phyloP scores from a whole-genome alignment of 1,284 basidiomycete species.

The Salmacisia buchloeana region DNA sequence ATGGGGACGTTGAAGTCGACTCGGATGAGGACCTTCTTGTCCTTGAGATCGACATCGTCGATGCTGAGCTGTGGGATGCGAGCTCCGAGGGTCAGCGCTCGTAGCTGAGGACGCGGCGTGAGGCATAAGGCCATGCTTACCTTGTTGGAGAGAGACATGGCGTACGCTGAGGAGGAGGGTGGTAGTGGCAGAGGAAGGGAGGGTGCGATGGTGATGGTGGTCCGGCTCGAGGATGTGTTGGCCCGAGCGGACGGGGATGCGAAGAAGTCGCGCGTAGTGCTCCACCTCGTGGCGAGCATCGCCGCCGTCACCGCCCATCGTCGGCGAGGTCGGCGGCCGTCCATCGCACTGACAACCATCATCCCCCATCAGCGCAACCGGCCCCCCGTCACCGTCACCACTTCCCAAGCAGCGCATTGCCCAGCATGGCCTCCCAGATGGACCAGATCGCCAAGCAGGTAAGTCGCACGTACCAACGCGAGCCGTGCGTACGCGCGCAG shows the following conservation, averaged over 20 bases:
- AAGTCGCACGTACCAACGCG: not conserved
- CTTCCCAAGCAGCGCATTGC: no score
- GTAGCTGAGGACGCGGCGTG: not conserved
- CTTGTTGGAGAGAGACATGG: constrained; percentile 89
- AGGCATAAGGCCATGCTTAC: constrained; percentile 55
- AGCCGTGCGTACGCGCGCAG: not conserved
- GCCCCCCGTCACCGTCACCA: no score
- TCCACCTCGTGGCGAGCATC: no score
- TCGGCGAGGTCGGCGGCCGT: no score
- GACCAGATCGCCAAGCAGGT: not conserved
- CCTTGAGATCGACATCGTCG: constrained; percentile 82
- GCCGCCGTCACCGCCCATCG: no score
- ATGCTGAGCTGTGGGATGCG: constrained; percentile 55
- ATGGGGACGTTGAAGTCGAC: constrained; percentile 98
- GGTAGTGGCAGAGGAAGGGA: not conserved
- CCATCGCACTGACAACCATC: not conserved
- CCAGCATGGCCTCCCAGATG: constrained; percentile 1
- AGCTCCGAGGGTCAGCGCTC: not conserved
- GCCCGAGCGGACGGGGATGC: not conserved
- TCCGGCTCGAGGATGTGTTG: not conserved
- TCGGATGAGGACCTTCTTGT: constrained; percentile 66
- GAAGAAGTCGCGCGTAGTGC: not conserved
- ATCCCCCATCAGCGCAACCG: not conserved
- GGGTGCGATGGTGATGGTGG: not conserved
- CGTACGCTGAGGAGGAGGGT: constrained; percentile 26